Base-by-base conservation (phyloP, 208 protist species). In the Trypanosoma avium region DNA sequence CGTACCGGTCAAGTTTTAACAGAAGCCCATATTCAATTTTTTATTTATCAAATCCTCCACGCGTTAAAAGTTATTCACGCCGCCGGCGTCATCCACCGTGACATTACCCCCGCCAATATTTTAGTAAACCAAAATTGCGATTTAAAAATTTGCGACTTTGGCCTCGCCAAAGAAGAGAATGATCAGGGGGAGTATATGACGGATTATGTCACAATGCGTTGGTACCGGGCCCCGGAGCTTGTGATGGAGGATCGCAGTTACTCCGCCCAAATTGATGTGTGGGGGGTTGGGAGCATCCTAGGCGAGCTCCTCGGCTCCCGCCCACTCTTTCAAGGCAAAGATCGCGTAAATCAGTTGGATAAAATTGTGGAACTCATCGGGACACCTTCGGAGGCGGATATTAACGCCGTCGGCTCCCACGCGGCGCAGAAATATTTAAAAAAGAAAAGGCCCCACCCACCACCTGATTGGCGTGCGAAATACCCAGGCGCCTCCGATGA, bases 41-140 rank as follows among this genome's bases (percentile, higher is more conserved):
- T 98, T 68, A 88, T 98, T 24, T 98, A 98, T 70, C 97, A 98
- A 70, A 82, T 96, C 0, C 78, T 98, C 9, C 84, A 95, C 32
- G 97, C 93, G 1, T 81, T 98, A 9, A 83, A 95, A 45, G 90
- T 96, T 22, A 97, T 98, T 57, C 97, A 98, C 77, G 83, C 82
- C 48, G 95, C 96, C 17, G 85, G 88, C 9, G 91, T 99, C 33
- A 88, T 98, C n/a, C 97, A 98, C 65, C 88, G 97, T n/a, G 97
- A 98, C 67, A 91, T 98, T 50, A 98, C 95, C 7, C 97, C 97
- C 3, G 88, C 88, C 30, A 98, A 98, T 81, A 94, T 98, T 49
- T 77, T 98, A 35, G 84, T 98, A 19, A 98, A 98, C 82, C 95
- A 84, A 29, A 98, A 98, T 75, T 98, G 97, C 76, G 96, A 98